These are phyloP conservation scores for Cyberlindnera xylosilytica DNA, from an alignment of 805 yeast species.

Conservation along the genomic window DNA sequence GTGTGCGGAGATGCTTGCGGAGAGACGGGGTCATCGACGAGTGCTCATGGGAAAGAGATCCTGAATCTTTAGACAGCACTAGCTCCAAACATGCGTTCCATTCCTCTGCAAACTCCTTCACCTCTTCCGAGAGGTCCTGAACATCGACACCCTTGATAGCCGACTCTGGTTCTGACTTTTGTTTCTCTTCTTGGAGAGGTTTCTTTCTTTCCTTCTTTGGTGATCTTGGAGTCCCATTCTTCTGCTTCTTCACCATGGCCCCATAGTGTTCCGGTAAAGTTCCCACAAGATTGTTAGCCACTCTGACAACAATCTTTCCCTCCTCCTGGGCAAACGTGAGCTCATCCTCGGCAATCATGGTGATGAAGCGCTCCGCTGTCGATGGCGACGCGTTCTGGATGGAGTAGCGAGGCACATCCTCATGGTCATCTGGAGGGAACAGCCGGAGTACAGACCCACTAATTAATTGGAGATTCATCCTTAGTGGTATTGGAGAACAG, in stretches of 20 bases:
- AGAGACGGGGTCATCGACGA: slow-evolving; percentile 10
- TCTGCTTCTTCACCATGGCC: background rate
- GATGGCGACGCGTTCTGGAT: slow-evolving; percentile 9
- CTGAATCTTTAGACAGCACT: slow-evolving; percentile 5
- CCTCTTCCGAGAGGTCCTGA: background rate
- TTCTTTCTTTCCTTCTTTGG: background rate
- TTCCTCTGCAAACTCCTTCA: slow-evolving; percentile 5
- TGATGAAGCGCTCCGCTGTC: slow-evolving; percentile 14
- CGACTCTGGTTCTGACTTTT: background rate
- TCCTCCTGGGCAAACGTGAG: slow-evolving; percentile 1
- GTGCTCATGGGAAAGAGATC: background rate
- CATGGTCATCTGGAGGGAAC: slow-evolving; percentile 28
- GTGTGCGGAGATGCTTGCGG: slow-evolving; percentile 16
- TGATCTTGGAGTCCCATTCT: background rate
- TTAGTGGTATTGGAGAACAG: background rate
- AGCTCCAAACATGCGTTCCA: slow-evolving; percentile 13
- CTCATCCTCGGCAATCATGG: slow-evolving; percentile 15
- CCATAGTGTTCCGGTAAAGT: no score
- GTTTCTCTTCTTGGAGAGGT: background rate
- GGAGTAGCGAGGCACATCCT: slow-evolving; percentile 29
- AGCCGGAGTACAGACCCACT: slow-evolving; percentile 16
- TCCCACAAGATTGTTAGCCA: slow-evolving; percentile 10
- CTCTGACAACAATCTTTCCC: slow-evolving; percentile 1
- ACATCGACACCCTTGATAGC: background rate
- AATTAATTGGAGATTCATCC: slow-evolving; percentile 4